Base-by-base conservation (phyloP, 2,329 filamentous ascomycete species). In the Pseudogymnoascus sp. region DNA sequence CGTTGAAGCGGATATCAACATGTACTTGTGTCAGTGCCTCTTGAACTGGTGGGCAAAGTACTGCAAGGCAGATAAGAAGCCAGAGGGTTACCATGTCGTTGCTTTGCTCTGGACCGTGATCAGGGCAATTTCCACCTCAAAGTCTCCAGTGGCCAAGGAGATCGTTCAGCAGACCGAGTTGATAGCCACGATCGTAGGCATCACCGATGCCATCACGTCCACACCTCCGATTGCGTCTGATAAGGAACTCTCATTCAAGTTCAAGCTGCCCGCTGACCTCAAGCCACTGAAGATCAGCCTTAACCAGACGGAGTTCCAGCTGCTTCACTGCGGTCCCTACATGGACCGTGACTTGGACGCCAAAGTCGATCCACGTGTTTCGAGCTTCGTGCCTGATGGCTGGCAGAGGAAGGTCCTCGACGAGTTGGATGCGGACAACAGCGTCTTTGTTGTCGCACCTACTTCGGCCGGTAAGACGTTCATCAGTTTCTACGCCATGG, bases 401-500 rank as follows among this genome's bases (percentile, higher is more conserved):
- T 93, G 89, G 90, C 89, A 93, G 74, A 78, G 87, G 62, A 79
- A 84, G 38, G 89, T 93, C 0, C 78, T 93, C 0, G 88, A 93
- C 66, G 83, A 84, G 40, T 86, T 93, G 38, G 89, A 93, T 72
- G 80, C 79, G 0, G 79, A 89, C 62, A 83, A 86, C 66, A 91
- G 88, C 68, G 76, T 91, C 0, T 86, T 93, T 64, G 88, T 91
- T 0, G 85, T 93, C 7, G 89, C 89, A 0, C 89, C 89, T 0
- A 93, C 89, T 0, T 90, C 86, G 24, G 87, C 90, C 0, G 90
- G 90, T 66, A 93, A 93, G 73, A 93, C 89, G 0, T 93, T 93
- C 72, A 93, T 93, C 64, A 89, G 85, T 0, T 93, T 93, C 73
- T 92, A 93, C 68, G 89, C 89, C 1, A 93, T 93, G 87, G 88